Evolutionary conservation across 2,329 filamentous ascomycete genomes (phyloP), one percentile per base, ranked within the genome.

Genomic region (Scedosporium boydii): DNA sequence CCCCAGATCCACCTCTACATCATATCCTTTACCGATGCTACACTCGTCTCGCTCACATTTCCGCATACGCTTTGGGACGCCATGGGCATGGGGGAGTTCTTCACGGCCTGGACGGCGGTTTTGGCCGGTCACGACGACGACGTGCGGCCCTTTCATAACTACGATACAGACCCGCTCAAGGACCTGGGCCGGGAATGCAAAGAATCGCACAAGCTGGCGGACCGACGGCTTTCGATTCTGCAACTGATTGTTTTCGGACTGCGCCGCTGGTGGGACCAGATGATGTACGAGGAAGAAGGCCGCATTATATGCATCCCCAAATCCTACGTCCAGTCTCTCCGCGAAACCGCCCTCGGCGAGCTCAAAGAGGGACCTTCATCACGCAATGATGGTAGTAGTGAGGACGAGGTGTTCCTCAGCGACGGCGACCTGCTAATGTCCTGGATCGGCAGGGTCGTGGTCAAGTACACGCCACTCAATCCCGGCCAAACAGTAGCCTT

Each of bases 51-150:
- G 0, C 64, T 84, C 0, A 70, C 71, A 1, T 81, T 74, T 70
- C 75, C 77, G 1, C 82, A 84, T 67, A 76, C 75, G 0, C 67
- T 82, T 4, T 75, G 77, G 63, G 81, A 83, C 64, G 77, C 72
- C 3, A 72, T 80, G 65, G 80, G 78, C 3, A 72, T 72, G 34
- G 66, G 69, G 1, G 74, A 70, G 1, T 69, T 84, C 7, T 64
- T 83, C 2, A 65, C 73, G 0, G 76, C 73, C 7, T 84, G 81
- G 81, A 78, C 72, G 0, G 68, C 74, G 1, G 74, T 80, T 0
- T 67, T 84, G 1, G 72, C 73, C 5, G 79, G 77, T 1, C 69
- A 72, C 3, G 76, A 78, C 27, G 67, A 69, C 12, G 72, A 80
- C 51, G 73, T 82, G 0, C 69, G 70, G 72, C 2, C 65, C 80